phyloP scores from a whole-genome alignment of 805 yeast genomes.

The Blastobotrys terrestris region DNA sequence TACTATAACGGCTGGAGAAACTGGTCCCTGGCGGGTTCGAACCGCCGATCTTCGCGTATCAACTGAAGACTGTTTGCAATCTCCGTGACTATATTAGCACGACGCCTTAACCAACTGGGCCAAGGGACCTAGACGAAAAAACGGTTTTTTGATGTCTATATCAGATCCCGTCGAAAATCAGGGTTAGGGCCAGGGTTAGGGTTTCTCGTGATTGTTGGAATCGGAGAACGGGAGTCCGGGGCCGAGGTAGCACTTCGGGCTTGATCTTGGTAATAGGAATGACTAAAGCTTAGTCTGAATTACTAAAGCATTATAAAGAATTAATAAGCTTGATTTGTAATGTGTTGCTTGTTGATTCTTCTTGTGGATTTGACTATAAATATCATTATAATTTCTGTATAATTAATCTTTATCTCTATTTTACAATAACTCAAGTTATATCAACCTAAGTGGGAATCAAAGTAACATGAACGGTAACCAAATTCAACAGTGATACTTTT shows the following conservation, averaged over 20 bases:
- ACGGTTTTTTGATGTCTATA: background rate
- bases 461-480: background rate
- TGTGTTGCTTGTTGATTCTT: background rate
- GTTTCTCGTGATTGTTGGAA: background rate
- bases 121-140: conserved; percentile 39
- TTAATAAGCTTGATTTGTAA: background rate
- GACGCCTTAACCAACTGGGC: conserved; percentile 59
- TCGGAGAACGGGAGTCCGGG: no score
- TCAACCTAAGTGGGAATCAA: background rate
- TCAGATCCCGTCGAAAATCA: background rate
- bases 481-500: no score
- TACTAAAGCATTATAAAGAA: background rate
- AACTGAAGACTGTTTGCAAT: conserved; percentile 1
- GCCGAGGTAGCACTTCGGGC: no score
- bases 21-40: background rate
- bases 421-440: background rate
- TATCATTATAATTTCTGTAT: background rate
- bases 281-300: background rate
- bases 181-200: background rate
- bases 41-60: conserved; percentile 7
- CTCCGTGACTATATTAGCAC: conserved; percentile 39
- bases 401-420: background rate
- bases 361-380: no score
- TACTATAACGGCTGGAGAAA: conserved; percentile 33
- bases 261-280: no score